Conservation (phyloP, 2,329 filamentous ascomycete species). For the Cordyceps militaris region DNA sequence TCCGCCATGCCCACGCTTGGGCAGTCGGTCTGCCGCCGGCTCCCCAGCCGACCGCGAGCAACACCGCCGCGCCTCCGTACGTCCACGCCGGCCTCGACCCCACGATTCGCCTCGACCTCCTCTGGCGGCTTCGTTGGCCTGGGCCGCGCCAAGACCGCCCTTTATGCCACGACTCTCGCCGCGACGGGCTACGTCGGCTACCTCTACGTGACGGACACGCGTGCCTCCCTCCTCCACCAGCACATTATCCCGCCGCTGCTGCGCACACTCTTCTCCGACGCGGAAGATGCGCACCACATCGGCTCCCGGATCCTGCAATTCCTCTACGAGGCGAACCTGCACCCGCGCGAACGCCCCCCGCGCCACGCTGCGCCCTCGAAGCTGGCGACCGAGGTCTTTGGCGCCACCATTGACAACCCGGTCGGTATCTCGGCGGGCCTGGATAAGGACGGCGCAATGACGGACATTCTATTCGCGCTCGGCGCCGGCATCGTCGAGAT, state of each 20-base stretch:
- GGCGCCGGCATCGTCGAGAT: conserved; percentile 87
- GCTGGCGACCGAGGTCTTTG: conserved; percentile 56
- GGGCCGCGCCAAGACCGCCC: conserved; percentile 29
- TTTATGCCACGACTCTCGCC: conserved; percentile 36
- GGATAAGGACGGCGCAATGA: conserved; percentile 89
- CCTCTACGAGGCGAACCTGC: conserved; percentile 66
- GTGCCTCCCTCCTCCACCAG: conserved; percentile 57
- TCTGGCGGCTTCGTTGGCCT: conserved; percentile 22
- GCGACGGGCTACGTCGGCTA: conserved; percentile 44
- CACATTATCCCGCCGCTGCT: conserved; percentile 61
- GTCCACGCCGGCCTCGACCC: not conserved
- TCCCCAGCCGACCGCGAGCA: conserved; percentile 2
- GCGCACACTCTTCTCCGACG: conserved; percentile 61
- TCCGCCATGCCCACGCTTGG: conserved; percentile 1
- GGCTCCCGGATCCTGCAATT: conserved; percentile 65
- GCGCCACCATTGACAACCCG: conserved; percentile 70
- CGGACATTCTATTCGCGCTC: conserved; percentile 74
- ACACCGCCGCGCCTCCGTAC: not conserved
- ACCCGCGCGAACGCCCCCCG: conserved; percentile 70
- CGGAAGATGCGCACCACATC: conserved; percentile 85
- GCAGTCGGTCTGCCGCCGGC: conserved; percentile 3
- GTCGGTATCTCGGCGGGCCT: conserved; percentile 93
- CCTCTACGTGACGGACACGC: conserved; percentile 67
- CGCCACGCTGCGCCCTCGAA: conserved; percentile 25
- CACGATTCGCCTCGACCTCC: conserved; percentile 19